Base-by-base conservation (phyloP, 306 rosid species). In the barrel medic (Medicago truncatula) region DNA sequence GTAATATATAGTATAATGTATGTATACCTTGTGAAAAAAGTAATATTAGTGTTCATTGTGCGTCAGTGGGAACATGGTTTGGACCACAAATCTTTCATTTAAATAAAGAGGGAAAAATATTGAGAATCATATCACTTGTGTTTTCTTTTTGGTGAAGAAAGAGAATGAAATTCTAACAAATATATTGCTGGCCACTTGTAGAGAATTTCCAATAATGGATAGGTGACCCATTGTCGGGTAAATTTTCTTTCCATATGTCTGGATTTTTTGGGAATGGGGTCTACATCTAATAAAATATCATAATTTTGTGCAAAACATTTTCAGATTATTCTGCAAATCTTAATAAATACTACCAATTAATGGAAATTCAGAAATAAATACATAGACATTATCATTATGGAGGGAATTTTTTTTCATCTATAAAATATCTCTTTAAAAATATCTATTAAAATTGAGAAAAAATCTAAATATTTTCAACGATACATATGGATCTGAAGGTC, bases 161-260 rank as follows among this genome's bases (percentile, higher is more conserved):
- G 49, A 57, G 78, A 81, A 81, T 81, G 81, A 43, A 80, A 67
- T 52, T 80, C 11, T 40, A 67, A 52, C 36, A 61, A 28, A 74
- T 61, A 73, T 71, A 60, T 71, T 78, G 82, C 62, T 50, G 47
- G 56, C 83, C 88, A 70, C 73, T 70, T 52, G 81, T 49, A 53
- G 88, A 76, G 88, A 85, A 85, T 78, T 85, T 82, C 88, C 75
- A 82, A 79, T 78, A 85, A 82, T 85, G 82, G 82, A 82, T 76
- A 82, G 77, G 56, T 78, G 86, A 78, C 86, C 88, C 84, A 82
- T 75, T 75, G 81, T 63, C 78, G 75, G 76, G 70, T 78, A 78
- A 82, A 71, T 66, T 82, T 85, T 85, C 80, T 85, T 61, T 78
- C 78, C 82, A 63, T 74, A 76, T 85, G 88, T 82, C 75, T 85